Evolutionary conservation across 169 alveolate species (phyloP), one percentile per base, ranked within the genome.

Genomic region (Pseudocohnilembus persalinus): DNA sequence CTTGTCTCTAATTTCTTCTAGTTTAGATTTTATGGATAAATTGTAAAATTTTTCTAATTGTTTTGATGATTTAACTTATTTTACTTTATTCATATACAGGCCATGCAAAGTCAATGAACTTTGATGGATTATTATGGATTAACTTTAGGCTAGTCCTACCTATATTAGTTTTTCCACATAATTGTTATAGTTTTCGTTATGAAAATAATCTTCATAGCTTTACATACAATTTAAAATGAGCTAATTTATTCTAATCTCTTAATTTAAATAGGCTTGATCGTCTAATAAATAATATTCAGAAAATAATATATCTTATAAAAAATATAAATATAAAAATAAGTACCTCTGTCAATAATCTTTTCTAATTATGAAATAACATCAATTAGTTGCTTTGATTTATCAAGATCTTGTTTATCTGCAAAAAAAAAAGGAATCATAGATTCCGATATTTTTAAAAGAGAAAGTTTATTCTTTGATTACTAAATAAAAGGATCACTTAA

Each of bases 1-100:
- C 77, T 90, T 89, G 32, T 88, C 83, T 74, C 85, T 88, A 15
- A 92, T 82, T 29, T 77, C 75, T 25, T 73, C 31, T 29, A 83
- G 31, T 34, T 29, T 4, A 49, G 68, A 20, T 20, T 49, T 49
- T 20, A 20, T 20, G 68, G 68, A 49, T 49, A 11, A 4, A 4
- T 4, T 20, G 68, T 49, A 49, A 20, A 49, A 49, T 49, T 49
- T 49, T 49, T 49, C 76, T 73, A 15, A 73, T 73, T 77, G 82
- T 1, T 28, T 77, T 77, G 25, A 31, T 72, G 20, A 29, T 77
- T 11, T 77, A 33, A 31, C 31, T 31, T 0, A 32, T 15, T 27
- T 72, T 72, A 25, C 82, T 77, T 25, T 32, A 31, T 0, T 33
- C 73, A 32, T 31, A 33, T 33, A 64, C 33, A 31, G 80, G 64